phyloP scores from a whole-genome alignment of 148 eudicot species.

The Rheum nobile region DNA sequence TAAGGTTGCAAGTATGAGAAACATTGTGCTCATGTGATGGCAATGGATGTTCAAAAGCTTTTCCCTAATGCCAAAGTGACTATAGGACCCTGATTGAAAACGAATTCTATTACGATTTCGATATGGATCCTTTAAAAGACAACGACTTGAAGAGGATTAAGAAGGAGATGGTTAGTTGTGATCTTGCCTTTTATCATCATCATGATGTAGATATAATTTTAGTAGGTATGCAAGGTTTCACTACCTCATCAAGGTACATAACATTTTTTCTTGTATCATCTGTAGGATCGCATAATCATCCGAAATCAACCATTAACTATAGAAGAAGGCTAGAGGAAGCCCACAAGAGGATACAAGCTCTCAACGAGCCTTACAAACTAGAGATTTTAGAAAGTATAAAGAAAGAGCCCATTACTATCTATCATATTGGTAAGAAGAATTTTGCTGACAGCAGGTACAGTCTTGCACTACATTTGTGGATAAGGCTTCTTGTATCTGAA shows the following conservation, averaged over 20 bases:
- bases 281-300: slow-evolving; percentile 97
- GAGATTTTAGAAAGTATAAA: slow-evolving; percentile 79
- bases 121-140: slow-evolving; percentile 94
- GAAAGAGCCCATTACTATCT: slow-evolving; percentile 90
- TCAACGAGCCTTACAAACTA: slow-evolving; percentile 90
- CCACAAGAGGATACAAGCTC: slow-evolving; percentile 56
- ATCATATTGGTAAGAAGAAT: slow-evolving; percentile 63
- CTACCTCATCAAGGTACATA: slow-evolving; percentile 48
- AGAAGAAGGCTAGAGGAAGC: slow-evolving; percentile 98
- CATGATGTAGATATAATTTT: slow-evolving; percentile 9
- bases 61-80: slow-evolving; percentile 95
- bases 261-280: slow-evolving; percentile 64
- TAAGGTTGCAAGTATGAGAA: no score
- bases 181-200: slow-evolving; percentile 10
- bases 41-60: slow-evolving; percentile 98
- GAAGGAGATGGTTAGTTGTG: slow-evolving; percentile 90
- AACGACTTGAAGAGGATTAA: slow-evolving; percentile 84
- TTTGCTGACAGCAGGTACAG: no score
- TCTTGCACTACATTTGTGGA: no score
- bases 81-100: slow-evolving; percentile 97
- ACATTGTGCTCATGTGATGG: slow-evolving; percentile 99
- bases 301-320: slow-evolving; percentile 73
- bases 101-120: slow-evolving; percentile 95
- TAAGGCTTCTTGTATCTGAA: no score
- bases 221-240: slow-evolving; percentile 28